Base-by-base conservation (phyloP, 116 monocot species). In the Cymodocea nodosa region DNA sequence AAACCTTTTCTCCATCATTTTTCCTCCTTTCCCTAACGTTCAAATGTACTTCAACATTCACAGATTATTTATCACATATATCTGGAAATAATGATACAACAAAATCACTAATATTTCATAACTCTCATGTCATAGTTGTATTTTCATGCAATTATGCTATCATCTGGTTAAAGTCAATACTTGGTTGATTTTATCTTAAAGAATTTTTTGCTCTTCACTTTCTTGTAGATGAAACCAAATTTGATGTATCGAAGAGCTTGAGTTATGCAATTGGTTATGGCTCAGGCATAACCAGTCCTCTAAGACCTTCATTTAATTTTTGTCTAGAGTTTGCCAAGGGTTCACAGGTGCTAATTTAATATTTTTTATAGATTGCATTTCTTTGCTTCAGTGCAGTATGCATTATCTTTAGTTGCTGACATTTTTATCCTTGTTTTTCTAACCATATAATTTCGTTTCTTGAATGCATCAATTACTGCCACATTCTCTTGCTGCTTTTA, bases 221-320 rank as follows among this genome's bases (percentile, higher is more conserved):
- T 37, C 23, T 70, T 71, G 24, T 58, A 88, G 91, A 51, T 77
- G 88, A 71, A 75, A 70, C 37, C 51, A 78, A 80, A 60, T 67
- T 84, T 44, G 85, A 70, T 75, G 75, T 86, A 59, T 74, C 80
- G 37, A 82, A 87, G 60, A 82, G 83, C 56, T 97, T 85, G 88
- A 91, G 71, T 53, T 90, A 50, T 63, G 82, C 91, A 71, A 73
- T 91, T 70, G 79, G 91, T 64, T 97, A 97, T 80, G 91, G 85
- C 51, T 74, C 86, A 54, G 91, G 91, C 36, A 80, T 80, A 60
- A 75, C 73, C 69, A 97, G 91, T 74, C 97, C 97, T 65, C 63
- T 97, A 18, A 86, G 77, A 58, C 97, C 97, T 71, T 97, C 97
- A 64, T 87, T 91, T 71, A 91, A 85, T 80, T 83, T 97, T 67